Conservation (phyloP, 208 protist genomes). For the Trypanosoma melophagium region DNA sequence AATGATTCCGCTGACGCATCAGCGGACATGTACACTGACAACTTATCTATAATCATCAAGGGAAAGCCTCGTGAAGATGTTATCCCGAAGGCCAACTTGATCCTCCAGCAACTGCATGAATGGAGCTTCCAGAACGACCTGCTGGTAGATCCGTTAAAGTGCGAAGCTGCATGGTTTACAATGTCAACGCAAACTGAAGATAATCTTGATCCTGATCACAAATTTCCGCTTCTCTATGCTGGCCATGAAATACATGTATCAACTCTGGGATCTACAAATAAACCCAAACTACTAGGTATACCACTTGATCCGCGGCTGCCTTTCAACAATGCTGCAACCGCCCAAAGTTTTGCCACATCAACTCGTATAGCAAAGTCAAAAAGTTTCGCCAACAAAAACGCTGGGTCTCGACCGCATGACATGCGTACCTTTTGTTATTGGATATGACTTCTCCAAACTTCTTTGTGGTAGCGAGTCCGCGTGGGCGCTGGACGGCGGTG, state of each 20-base stretch:
- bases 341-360: neutral
- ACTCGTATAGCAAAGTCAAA: neutral
- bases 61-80: neutral
- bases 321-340: neutral
- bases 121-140: neutral
- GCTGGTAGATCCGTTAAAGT: conserved; percentile 3
- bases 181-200: conserved; percentile 7
- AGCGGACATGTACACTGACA: conserved; percentile 6
- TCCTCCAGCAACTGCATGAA: neutral
- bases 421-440: conserved; percentile 2
- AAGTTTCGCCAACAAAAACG: neutral
- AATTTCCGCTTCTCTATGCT: neutral
- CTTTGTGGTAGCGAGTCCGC: neutral
- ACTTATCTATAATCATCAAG: neutral
- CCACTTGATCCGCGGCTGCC: conserved; percentile 8
- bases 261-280: neutral
- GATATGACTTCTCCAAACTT: conserved; percentile 8
- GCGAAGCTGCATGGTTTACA: conserved; percentile 2
- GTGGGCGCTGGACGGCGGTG: neutral
- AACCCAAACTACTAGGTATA: conserved; percentile 8
- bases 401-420: neutral
- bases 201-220: neutral
- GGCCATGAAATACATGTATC: neutral
- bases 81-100: neutral
- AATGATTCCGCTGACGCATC: neutral